Base-by-base conservation (phyloP, 495 filamentous ascomycete genomes). In the Hypoxylon lienhwacheense region DNA sequence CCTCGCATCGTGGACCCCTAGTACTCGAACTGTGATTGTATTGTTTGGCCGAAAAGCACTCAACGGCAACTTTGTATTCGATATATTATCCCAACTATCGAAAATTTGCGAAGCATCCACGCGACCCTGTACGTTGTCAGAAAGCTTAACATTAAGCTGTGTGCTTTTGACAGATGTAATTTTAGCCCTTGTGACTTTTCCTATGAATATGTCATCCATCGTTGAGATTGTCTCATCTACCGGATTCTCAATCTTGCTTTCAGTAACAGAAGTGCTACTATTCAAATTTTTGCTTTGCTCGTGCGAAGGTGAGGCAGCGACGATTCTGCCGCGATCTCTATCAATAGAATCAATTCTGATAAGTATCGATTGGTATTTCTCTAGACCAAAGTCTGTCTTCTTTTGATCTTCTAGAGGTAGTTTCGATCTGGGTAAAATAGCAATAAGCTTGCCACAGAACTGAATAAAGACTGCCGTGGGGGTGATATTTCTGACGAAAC, bases 91-190 rank as follows among this genome's bases (percentile, higher is more conserved):
- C 85, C 86, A 96, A 2, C 76, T 76, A 66, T 97, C 88, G 64
- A 91, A 98, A 25, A 91, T 64, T 61, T 96, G 89, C 7, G 92
- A 93, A 0, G 92, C 80, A 64, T 96, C 90, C 36, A 98, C 84
- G 15, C 93, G 87, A 15, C 92, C 93, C 66, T 92, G 89, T 26
- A 97, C 76, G 62, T 90, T 91, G 63, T 96, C 90, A 32, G 90
- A 89, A 47, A 97, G 77, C 51, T 86, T 82, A 14, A 97, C 89
- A 59, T 97, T 96, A 43, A 98, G 72, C 64, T 97, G 93, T 0
- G 91, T 96, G 22, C 83, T 83, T 68, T 93, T 96, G 55, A 95
- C 70, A 6, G 89, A 88, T 31, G 76, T 77, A 32, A 98, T 82
- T 48, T 79, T 85, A 25, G 86, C 93, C 69, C 91, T 89, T 20